Evolutionary conservation across 148 eudicot species (phyloP), one percentile per base, ranked within the genome.

Genomic region (Bassia scoparia): DNA sequence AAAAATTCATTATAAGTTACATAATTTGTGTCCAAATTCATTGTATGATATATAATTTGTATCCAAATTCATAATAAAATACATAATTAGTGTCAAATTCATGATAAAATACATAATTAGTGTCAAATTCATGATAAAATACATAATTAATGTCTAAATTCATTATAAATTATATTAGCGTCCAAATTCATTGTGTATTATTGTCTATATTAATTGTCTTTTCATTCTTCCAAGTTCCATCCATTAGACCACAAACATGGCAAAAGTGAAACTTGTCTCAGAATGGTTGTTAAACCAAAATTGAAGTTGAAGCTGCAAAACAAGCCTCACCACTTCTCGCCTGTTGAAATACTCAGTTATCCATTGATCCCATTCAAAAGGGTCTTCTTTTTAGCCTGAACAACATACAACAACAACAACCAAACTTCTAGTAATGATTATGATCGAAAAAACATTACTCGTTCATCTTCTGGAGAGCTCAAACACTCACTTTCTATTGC

Each of bases 341-440:
- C 72, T 6, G 3, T n/a, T 7, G 81, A 78, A 4, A 7, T 78
- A 23, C 15, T 18, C 30, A 41, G 31, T 35, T 78, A 38, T 17
- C 37, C 0, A 26, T 72, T 4, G 56, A 67, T 67, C 53, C 59
- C 56, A 67, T 78, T 29, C 77, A 78, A 72, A 66, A 64, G 24
- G 81, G 81, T 35, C 71, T 78, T 15, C 37, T 78, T 3, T 78
- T 55, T 48, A 34, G 59, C 17, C 17, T 49, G 17, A 59, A 52
- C 5, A 60, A n/a, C n/a, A 16, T 4, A 5, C 64, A 8, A 2
- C 60, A 7, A 7, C 8, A 61, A 18, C 11, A 8, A 38, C 1
- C 1, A 34, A 14, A 3, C 0, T 29, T 0, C 7, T 59, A 16
- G 14, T 59, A 20, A 58, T 58, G 35, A 11, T 59, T 35, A 35